Evolutionary conservation across 306 rosid genomes (phyloP).

Genomic region (Prinsepia uniflora): DNA sequence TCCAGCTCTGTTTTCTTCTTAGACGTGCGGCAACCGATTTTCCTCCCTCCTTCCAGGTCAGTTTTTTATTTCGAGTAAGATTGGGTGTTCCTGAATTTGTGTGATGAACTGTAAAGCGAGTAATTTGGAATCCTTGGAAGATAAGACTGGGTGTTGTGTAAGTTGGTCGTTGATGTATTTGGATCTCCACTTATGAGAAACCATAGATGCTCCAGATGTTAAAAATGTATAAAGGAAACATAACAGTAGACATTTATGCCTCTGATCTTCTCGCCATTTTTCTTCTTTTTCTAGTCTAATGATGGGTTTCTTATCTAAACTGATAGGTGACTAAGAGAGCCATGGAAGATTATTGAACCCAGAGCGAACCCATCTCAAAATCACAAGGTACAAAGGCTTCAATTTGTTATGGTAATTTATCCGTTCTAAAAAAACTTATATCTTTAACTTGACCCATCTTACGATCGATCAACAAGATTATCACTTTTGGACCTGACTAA

Average conservation of each 20-base stretch:
- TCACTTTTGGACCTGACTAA: conserved; percentile 29
- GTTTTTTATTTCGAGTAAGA: no score
- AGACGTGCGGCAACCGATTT: no score
- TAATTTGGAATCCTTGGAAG: no score
- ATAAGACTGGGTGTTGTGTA: no score
- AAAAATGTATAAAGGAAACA: neutral
- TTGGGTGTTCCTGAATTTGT: no score
- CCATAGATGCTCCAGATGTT: no score
- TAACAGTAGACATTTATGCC: neutral
- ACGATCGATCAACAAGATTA: neutral
- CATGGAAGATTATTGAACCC: conserved; percentile 22
- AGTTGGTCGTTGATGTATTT: no score
- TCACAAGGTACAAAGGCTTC: conserved; percentile 24
- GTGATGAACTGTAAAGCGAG: no score
- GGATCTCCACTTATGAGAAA: no score
- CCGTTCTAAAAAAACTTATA: neutral
- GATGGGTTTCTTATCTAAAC: conserved; percentile 18
- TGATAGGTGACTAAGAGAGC: conserved; percentile 34
- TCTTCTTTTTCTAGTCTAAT: conserved; percentile 1
- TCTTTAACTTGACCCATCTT: conserved; percentile 10
- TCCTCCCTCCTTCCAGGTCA: no score
- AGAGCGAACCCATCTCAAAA: conserved; percentile 22
- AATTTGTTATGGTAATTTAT: conserved; percentile 19
- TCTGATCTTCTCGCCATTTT: neutral
- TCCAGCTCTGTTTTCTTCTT: no score